Conservation (phyloP, 176 grass and related monocot genomes). For the Calamus simplicifolius region DNA sequence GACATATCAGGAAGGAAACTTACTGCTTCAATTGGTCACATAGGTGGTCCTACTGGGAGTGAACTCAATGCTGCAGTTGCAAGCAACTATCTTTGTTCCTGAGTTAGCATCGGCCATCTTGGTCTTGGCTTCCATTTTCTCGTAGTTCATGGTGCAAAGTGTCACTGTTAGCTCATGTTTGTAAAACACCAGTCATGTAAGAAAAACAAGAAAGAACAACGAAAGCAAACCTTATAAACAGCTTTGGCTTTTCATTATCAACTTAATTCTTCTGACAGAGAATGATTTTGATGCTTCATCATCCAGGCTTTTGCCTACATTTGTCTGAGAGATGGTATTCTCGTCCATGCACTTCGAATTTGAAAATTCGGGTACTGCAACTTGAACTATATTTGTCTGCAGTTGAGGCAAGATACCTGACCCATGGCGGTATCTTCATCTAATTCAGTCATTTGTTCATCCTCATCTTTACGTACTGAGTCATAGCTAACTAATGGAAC, state of each 20-base stretch:
- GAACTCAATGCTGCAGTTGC: slow-evolving; percentile 60
- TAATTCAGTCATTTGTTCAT: slow-evolving; percentile 26
- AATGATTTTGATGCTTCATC: slow-evolving; percentile 12
- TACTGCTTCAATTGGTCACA: slow-evolving; percentile 20
- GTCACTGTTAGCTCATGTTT: background rate
- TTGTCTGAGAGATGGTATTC: slow-evolving; percentile 7
- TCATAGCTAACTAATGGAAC: slow-evolving; percentile 15
- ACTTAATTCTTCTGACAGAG: slow-evolving; percentile 23
- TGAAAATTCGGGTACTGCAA: slow-evolving; percentile 10
- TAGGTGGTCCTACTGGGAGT: slow-evolving; percentile 53
- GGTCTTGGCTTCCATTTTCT: slow-evolving; percentile 82
- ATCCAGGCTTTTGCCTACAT: slow-evolving; percentile 10
- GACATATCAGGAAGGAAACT: background rate
- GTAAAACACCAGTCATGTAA: background rate
- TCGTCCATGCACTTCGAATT: background rate
- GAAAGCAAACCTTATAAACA: slow-evolving; percentile 55
- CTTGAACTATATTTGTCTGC: slow-evolving; percentile 19
- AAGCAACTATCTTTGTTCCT: slow-evolving; percentile 61
- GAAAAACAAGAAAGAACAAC: slow-evolving; percentile 4
- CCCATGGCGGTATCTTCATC: too few species aligned
- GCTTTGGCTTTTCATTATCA: slow-evolving; percentile 51
- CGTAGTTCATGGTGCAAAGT: background rate
- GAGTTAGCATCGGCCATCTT: slow-evolving; percentile 28
- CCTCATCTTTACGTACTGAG: slow-evolving; percentile 19
- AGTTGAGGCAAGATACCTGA: background rate